Percentiles rank a stretch among this genome's conserved stretches.
Evolutionary conservation across 768 basidiomycete species (phyloP).

Genomic region (Xanthoconium stramineum): DNA sequence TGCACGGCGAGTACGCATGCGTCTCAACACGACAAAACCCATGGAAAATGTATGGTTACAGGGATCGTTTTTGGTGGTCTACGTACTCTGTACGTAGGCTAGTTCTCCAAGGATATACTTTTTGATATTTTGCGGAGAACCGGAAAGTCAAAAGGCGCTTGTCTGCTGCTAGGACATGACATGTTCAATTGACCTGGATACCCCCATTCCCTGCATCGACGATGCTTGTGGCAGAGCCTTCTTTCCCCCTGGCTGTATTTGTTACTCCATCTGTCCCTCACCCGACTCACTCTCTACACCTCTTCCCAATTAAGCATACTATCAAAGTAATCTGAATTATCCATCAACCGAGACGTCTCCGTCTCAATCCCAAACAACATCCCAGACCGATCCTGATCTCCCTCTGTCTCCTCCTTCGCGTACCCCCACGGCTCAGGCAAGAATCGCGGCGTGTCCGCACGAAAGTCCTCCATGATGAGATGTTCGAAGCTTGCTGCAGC

Average conservation of each 20-base stretch:
- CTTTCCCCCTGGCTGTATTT: not conserved
- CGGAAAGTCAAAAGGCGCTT: not conserved
- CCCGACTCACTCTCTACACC: not conserved
- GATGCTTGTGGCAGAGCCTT: no score
- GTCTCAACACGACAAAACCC: not conserved
- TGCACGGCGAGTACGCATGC: not conserved
- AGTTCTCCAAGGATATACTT: not conserved
- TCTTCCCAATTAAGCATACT: not conserved
- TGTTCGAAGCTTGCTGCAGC: slow-evolving; percentile 24
- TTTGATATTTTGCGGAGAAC: not conserved
- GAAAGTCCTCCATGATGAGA: slow-evolving; percentile 21
- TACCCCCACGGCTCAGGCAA: slow-evolving; percentile 25
- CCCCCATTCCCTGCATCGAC: no score
- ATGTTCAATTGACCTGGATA: not conserved
- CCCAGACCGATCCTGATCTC: not conserved
- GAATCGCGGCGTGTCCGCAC: slow-evolving; percentile 8
- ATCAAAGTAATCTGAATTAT: not conserved
- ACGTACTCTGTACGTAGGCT: not conserved
- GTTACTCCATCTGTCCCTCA: not conserved
- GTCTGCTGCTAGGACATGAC: no score
- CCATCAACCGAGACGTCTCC: not conserved
- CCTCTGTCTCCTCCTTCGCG: not conserved
- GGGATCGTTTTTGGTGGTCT: not conserved
- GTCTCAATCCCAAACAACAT: not conserved
- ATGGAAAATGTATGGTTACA: not conserved